Evolutionary conservation across 805 yeast genomes (phyloP), one percentile per base, ranked within the genome.

Genomic region (Metschnikowia noctiluminum): DNA sequence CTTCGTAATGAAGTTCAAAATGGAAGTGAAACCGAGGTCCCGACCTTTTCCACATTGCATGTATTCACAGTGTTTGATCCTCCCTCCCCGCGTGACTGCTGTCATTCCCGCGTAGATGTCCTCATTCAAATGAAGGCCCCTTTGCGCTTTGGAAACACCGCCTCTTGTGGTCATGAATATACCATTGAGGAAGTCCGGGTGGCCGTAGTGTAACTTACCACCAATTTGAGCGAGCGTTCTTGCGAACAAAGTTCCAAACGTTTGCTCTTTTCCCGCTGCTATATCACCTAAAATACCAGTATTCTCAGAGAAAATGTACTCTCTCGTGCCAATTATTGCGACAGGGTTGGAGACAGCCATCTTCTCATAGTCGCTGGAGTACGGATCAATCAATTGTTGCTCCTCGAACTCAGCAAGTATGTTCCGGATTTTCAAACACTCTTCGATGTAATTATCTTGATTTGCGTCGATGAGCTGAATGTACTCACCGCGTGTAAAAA

Each of bases 1-100:
- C 70, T 87, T 87, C 38, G 91, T 86, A 21, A 90, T 86, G 78
- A 87, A 87, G 69, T 87, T 87, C 76, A 86, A 76, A 70, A 87
- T 86, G 6, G 94, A 85, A 51, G 90, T 90, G 68, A 87, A 87
- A 64, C 95, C 95, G 61, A 87, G 76, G 78, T 87, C 95, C 76
- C 95, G 78, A 65, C 95, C 95, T 70, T 87, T 87, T 71, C 95
- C 95, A 80, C 95, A 87, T 72, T 87, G 95, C 70, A 82, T 84
- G 65, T 86, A 87, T 64, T 87, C 95, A 74, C 90, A 84, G 65
- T 87, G 94, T 72, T 87, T 87, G 62, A 87, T 87, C 70, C 90
- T 79, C 61, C 95, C 95, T 71, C 95, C 95, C 71, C 95, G 81
- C 56, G 84, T 75, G 57, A 86, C 58, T 21, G 89, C 92, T 61